A percentile compares a stretch with the other conserved stretches of the same genome.
These are phyloP conservation scores for Hypoxylon perforatum DNA, from an alignment of 495 filamentous ascomycete species.

Conservation along the genomic window DNA sequence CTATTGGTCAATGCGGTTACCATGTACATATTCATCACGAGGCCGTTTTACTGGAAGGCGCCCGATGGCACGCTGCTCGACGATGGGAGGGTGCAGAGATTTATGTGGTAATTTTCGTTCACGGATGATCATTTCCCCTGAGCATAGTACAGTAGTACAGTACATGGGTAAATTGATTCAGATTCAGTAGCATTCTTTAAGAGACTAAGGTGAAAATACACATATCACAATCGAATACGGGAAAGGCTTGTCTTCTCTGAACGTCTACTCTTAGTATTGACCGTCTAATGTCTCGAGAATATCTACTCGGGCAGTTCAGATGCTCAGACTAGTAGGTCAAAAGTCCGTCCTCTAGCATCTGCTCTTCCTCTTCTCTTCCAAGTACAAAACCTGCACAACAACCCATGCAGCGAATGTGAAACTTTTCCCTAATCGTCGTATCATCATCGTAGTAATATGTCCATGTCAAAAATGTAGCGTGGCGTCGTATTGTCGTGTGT, in stretches of 20 bases:
- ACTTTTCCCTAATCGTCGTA: not conserved
- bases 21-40: slow-evolving; percentile 82
- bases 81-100: slow-evolving; percentile 82
- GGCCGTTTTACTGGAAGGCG: slow-evolving; percentile 79
- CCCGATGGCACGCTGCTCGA: slow-evolving; percentile 65
- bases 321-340: slow-evolving; percentile 2
- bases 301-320: slow-evolving; percentile 8
- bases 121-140: too few relatives aligned
- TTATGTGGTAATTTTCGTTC: slow-evolving; percentile 78
- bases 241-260: not conserved
- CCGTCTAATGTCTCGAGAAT: slow-evolving; percentile 9
- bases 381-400: slow-evolving; percentile 8
- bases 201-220: too few relatives aligned
- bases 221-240: not conserved
- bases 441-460: slow-evolving; percentile 1
- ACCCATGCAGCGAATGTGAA: slow-evolving; percentile 21
- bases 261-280: slow-evolving; percentile 19
- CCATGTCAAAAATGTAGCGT: slow-evolving; percentile 4
- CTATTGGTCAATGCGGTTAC: slow-evolving; percentile 75
- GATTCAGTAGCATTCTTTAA: too few relatives aligned
- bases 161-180: too few relatives aligned
- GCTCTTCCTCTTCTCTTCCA: not conserved
- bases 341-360: not conserved
- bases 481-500: slow-evolving; percentile 4
- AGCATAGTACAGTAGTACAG: too few relatives aligned